Evolutionary conservation across 2,329 filamentous ascomycete genomes (phyloP).

Genomic region (Xylariaceae sp.): DNA sequence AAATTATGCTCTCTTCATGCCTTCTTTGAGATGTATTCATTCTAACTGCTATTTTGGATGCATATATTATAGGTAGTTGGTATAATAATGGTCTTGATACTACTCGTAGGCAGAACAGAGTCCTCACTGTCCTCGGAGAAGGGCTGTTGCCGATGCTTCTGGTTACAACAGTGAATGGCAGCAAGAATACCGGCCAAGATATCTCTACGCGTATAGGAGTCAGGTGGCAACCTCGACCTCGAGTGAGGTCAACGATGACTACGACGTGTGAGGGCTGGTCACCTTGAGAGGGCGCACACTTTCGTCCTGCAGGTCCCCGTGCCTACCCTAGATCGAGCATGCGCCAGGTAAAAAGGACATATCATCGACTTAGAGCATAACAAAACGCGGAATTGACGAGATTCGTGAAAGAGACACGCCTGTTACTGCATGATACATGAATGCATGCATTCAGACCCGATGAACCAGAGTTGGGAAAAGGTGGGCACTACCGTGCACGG

Average conservation of each 20-base stretch:
- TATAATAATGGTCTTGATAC: not conserved
- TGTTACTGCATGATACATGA: not conserved
- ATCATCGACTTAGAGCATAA: too few species aligned
- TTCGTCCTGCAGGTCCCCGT: too few species aligned
- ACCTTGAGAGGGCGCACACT: too few species aligned
- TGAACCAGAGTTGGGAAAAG: not conserved
- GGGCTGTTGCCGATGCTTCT: not conserved
- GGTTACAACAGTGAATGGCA: not conserved
- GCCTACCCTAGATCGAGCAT: too few species aligned
- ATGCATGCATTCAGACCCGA: not conserved
- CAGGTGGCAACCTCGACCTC: not conserved
- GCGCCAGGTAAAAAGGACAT: too few species aligned
- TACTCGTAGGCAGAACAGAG: not conserved
- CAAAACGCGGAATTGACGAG: too few species aligned
- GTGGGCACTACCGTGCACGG: not conserved
- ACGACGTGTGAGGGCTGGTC: not conserved
- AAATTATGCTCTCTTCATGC: not conserved
- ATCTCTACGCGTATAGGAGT: not conserved
- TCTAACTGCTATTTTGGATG: not conserved
- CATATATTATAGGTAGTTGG: not conserved
- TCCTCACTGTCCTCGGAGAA: not conserved
- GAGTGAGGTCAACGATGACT: not conserved
- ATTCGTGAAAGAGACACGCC: too few species aligned
- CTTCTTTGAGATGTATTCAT: not conserved
- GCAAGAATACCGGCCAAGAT: not conserved